Evolutionary conservation across 768 basidiomycete genomes (phyloP).

Genomic region (Tulasnella sp.): DNA sequence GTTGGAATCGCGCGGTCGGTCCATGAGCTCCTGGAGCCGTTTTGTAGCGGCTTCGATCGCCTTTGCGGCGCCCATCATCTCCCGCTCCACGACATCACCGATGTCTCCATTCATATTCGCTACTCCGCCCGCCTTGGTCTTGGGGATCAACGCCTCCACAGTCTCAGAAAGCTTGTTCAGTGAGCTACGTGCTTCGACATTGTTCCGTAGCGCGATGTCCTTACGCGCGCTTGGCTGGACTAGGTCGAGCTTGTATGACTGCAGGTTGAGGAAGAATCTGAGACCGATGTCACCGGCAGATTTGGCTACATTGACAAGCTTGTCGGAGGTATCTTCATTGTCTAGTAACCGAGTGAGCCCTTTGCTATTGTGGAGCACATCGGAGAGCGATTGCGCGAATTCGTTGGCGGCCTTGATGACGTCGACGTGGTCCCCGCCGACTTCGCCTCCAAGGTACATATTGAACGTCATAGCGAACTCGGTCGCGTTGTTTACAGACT

Average conservation of each 20-base stretch:
- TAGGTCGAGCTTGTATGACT: conserved; percentile 87
- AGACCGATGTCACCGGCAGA: conserved; percentile 77
- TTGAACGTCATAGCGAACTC: conserved; percentile 95
- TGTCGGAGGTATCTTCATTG: conserved; percentile 87
- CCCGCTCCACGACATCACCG: conserved; percentile 90
- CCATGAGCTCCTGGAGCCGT: conserved; percentile 83
- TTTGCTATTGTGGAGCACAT: conserved; percentile 88
- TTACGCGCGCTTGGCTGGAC: conserved; percentile 60
- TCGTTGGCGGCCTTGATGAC: conserved; percentile 98
- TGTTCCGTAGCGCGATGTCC: conserved; percentile 83
- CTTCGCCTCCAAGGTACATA: conserved; percentile 74
- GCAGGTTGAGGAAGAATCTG: conserved; percentile 88
- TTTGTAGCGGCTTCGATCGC: conserved; percentile 91
- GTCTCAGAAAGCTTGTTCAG: conserved; percentile 78
- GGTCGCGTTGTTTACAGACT: conserved; percentile 85
- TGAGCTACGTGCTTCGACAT: conserved; percentile 71
- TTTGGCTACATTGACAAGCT: conserved; percentile 76
- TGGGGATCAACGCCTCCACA: conserved; percentile 78
- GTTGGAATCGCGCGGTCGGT: conserved; percentile 76
- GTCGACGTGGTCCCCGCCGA: conserved; percentile 89
- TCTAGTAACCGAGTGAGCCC: conserved; percentile 88
- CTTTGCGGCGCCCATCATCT: conserved; percentile 86
- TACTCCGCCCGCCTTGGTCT: conserved; percentile 61
- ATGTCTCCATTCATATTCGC: conserved; percentile 83
- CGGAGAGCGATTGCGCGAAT: conserved; percentile 84